Evolutionary conservation across 306 rosid genomes (phyloP).

Genomic region (Citrullus colocynthis): DNA sequence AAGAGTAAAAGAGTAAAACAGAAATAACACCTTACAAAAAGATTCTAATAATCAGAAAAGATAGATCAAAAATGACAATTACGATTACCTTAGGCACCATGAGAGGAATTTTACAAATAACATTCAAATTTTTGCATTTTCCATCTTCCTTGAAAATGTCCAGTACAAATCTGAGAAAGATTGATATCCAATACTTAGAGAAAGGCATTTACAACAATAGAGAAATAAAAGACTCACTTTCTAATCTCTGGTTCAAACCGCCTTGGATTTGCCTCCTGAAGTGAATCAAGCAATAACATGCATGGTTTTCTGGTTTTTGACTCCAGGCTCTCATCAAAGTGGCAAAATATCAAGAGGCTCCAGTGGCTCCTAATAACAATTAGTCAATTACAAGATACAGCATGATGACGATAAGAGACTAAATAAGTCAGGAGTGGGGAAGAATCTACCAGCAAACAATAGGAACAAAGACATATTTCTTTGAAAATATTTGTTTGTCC

Average conservation of each 20-base stretch:
- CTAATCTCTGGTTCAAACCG: slow-evolving; percentile 62
- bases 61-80: background rate
- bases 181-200: background rate
- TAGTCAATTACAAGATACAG: slow-evolving; percentile 7
- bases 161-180: slow-evolving; percentile 39
- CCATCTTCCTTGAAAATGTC: slow-evolving; percentile 45
- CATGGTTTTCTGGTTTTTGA: slow-evolving; percentile 38
- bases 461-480: slow-evolving; percentile 73
- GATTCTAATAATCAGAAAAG: background rate
- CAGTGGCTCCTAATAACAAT: slow-evolving; percentile 52
- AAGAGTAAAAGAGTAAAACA: too few species aligned
- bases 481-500: slow-evolving; percentile 43
- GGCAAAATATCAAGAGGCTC: slow-evolving; percentile 69
- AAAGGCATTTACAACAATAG: background rate
- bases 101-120: slow-evolving; percentile 38
- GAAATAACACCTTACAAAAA: too few species aligned
- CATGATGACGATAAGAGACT: background rate
- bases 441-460: slow-evolving; percentile 63
- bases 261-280: slow-evolving; percentile 40
- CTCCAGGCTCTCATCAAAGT: slow-evolving; percentile 42
- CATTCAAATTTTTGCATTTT: slow-evolving; percentile 24
- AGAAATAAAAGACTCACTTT: slow-evolving; percentile 27
- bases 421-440: background rate
- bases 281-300: slow-evolving; percentile 77
- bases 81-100: slow-evolving; percentile 42